Conservation (phyloP, 768 basidiomycete species). For the Cubamyces sp. region DNA sequence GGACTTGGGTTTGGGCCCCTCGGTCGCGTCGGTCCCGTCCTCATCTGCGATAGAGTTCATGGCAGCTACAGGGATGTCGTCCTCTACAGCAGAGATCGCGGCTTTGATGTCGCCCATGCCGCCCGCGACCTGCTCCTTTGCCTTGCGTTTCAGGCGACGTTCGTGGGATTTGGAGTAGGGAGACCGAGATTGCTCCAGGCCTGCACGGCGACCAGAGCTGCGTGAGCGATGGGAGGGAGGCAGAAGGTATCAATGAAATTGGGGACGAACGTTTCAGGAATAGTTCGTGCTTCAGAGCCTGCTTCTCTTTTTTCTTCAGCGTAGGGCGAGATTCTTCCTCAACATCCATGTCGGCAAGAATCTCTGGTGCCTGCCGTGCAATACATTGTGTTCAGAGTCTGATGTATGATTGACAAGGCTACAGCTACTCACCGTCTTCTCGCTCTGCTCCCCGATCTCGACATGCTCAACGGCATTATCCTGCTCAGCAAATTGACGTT, state of each 20-base stretch:
- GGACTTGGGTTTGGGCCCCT: slow-evolving; percentile 23
- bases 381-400: no score
- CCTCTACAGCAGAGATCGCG: slow-evolving; percentile 59
- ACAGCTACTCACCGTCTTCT: slow-evolving; percentile 43
- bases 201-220: slow-evolving; percentile 34
- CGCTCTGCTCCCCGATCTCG: slow-evolving; percentile 46
- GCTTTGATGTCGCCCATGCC: slow-evolving; percentile 42
- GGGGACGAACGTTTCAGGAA: slow-evolving; percentile 62
- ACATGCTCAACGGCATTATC: slow-evolving; percentile 52
- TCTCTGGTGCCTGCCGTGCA: slow-evolving; percentile 44
- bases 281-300: slow-evolving; percentile 63
- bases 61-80: slow-evolving; percentile 32
- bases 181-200: slow-evolving; percentile 50
- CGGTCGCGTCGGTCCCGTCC: slow-evolving; percentile 19
- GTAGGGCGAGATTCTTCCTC: slow-evolving; percentile 29
- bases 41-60: slow-evolving; percentile 22
- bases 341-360: slow-evolving; percentile 43
- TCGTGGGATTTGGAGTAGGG: slow-evolving; percentile 76
- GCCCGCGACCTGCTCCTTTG: slow-evolving; percentile 46
- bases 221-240: not conserved
- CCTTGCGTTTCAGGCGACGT: slow-evolving; percentile 71
- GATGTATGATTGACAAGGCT: no score
- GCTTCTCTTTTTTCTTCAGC: slow-evolving; percentile 69
- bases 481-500: slow-evolving; percentile 54
- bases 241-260: not conserved